These are phyloP conservation scores for Paragyromitra xinjiangensis DNA, from an alignment of 495 filamentous ascomycete genomes.

Conservation along the genomic window DNA sequence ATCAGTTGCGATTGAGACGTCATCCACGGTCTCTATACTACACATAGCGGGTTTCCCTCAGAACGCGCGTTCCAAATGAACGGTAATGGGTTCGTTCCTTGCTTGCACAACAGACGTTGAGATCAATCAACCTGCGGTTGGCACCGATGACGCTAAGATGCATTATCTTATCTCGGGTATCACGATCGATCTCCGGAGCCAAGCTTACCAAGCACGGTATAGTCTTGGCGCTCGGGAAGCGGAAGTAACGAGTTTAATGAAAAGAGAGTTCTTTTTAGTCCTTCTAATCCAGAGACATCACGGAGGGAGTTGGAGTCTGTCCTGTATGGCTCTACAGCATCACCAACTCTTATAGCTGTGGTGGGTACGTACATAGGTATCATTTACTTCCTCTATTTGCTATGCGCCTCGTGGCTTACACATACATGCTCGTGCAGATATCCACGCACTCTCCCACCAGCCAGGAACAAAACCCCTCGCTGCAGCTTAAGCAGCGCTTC, in stretches of 20 bases:
- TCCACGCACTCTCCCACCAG: neutral
- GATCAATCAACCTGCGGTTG: too few species aligned
- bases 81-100: too few species aligned
- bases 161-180: slow-evolving; percentile 42
- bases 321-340: too few species aligned
- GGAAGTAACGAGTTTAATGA: neutral
- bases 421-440: too few species aligned
- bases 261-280: neutral
- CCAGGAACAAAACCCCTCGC: slow-evolving; percentile 14
- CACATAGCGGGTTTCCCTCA: too few species aligned
- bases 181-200: slow-evolving; percentile 17
- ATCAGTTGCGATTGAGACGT: too few species aligned
- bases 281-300: neutral
- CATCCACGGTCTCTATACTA: too few species aligned
- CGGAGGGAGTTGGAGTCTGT: neutral
- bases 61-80: too few species aligned
- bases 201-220: neutral
- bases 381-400: neutral
- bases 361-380: too few species aligned
- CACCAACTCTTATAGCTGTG: too few species aligned
- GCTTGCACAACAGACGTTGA: too few species aligned
- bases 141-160: neutral
- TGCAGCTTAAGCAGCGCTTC: neutral
- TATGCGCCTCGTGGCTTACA: too few species aligned
- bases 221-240: slow-evolving; percentile 23